A percentile compares a stretch with the other conserved stretches of the same genome.
Evolutionary conservation across 805 yeast genomes (phyloP).

Genomic region (Millerago galiae): DNA sequence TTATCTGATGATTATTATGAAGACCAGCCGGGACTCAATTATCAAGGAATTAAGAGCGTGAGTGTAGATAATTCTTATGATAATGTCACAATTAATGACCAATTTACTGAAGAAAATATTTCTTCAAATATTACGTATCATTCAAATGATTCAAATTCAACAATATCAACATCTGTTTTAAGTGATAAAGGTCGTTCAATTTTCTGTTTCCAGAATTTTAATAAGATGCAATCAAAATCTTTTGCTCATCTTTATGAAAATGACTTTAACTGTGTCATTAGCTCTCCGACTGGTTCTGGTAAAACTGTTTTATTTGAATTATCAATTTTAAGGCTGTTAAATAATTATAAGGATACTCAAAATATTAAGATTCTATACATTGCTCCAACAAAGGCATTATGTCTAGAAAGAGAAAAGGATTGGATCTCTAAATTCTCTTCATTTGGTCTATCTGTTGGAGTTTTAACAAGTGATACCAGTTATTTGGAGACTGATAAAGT

Average conservation of each 20-base stretch:
- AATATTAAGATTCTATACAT: slow-evolving; percentile 39
- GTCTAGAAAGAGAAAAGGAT: slow-evolving; percentile 40
- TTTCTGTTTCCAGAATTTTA: slow-evolving; percentile 34
- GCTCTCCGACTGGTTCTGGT: slow-evolving; percentile 58
- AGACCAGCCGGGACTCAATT: not conserved
- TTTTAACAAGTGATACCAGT: slow-evolving; percentile 50
- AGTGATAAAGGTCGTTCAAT: slow-evolving; percentile 32
- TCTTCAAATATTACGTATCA: slow-evolving; percentile 12
- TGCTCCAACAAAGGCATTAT: slow-evolving; percentile 57
- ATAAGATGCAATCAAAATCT: slow-evolving; percentile 45
- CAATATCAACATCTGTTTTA: slow-evolving; percentile 19
- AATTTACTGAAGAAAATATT: not conserved
- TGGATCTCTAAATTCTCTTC: slow-evolving; percentile 38
- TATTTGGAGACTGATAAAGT: slow-evolving; percentile 38
- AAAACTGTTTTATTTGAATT: slow-evolving; percentile 50
- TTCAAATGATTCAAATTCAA: not conserved
- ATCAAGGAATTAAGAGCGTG: slow-evolving; percentile 8
- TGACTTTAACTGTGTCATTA: slow-evolving; percentile 37
- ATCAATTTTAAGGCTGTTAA: slow-evolving; percentile 36
- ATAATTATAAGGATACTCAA: slow-evolving; percentile 18
- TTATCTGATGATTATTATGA: slow-evolving; percentile 8
- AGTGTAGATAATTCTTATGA: slow-evolving; percentile 4
- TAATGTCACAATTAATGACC: slow-evolving; percentile 5
- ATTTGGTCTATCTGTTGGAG: slow-evolving; percentile 38
- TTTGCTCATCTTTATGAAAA: slow-evolving; percentile 31